A percentile compares a stretch with the other conserved stretches of the same genome.
phyloP scores from a whole-genome alignment of 208 protist genomes.

The Zelonia costaricensis region DNA sequence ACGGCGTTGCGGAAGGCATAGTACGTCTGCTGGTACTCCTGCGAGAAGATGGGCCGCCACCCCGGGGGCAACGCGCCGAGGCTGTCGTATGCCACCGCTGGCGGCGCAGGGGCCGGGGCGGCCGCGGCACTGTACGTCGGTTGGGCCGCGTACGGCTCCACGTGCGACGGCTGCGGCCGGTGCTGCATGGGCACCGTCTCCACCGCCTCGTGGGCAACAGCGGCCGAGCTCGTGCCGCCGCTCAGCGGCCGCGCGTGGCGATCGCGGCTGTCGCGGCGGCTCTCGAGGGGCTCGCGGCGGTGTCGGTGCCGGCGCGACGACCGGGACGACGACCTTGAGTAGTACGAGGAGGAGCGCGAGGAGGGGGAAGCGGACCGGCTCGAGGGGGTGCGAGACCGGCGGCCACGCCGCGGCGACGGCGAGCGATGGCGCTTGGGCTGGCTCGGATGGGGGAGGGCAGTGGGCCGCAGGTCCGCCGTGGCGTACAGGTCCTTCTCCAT shows the following conservation, averaged over 20 bases:
- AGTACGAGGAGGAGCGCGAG: slow-evolving; percentile 3
- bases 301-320: slow-evolving; percentile 6
- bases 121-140: not conserved
- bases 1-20: slow-evolving; percentile 63
- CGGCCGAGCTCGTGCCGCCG: not conserved
- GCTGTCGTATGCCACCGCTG: slow-evolving; percentile 17
- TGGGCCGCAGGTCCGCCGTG: not conserved
- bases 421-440: not conserved
- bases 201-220: not conserved
- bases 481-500: not conserved
- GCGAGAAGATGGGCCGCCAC: slow-evolving; percentile 70
- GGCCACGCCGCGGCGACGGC: slow-evolving; percentile 4
- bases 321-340: slow-evolving; percentile 3
- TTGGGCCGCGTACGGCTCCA: not conserved
- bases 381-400: not conserved
- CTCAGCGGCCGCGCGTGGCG: not conserved
- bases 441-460: not conserved
- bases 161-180: not conserved
- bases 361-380: not conserved
- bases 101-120: not conserved
- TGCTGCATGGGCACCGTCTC: not conserved
- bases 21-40: slow-evolving; percentile 69
- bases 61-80: slow-evolving; percentile 41
- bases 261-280: not conserved
- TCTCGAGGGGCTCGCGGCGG: not conserved